Evolutionary conservation across 2,329 filamentous ascomycete genomes (phyloP), one percentile per base, ranked within the genome.

Genomic region (Neonectria sp.): DNA sequence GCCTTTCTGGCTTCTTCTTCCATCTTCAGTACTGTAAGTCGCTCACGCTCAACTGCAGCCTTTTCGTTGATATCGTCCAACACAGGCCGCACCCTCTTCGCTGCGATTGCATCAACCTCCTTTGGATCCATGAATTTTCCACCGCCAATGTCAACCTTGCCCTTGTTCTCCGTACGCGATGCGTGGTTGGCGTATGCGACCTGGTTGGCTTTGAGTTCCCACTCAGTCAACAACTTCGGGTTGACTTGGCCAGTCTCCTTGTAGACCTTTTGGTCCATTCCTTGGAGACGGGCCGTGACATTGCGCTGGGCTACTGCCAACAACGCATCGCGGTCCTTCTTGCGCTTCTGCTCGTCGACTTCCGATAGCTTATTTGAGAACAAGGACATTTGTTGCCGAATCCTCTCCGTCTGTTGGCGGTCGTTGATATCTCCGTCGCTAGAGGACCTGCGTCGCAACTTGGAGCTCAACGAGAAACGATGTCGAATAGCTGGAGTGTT

Each of bases 41-140:
- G 87, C 55, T 92, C 93, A 45, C 89, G 86, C 77, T 94, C 91
- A 68, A 86, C 86, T 76, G 95, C 92, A 0, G 93, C 93, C 76
- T 91, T 93, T 58, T 93, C 91, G 60, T 91, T 91, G 68, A 98
- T 96, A 71, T 97, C 93, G 71, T 97, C 92, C 6, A 98, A 80
- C 0, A 96, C 90, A 5, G 95, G 95, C 78, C 95, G 93, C 17
- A 98, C 88, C 71, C 91, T 90, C 52, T 88, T 89, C 13, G 90
- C 88, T 3, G 95, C 95, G 71, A 97, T 93, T 6, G 89, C 90
- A 70, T 98, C 90, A 17, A 98, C 90, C 55, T 95, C 93, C 6
- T 89, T 86, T 73, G 92, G 90, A 43, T 94, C 89, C 84, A 98
- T 91, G 75, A 91, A 95, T 75, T 89, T 94, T 8, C 94, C 94